Base-by-base conservation (phyloP, 1,284 basidiomycete genomes). In the Vanrija sp. region DNA sequence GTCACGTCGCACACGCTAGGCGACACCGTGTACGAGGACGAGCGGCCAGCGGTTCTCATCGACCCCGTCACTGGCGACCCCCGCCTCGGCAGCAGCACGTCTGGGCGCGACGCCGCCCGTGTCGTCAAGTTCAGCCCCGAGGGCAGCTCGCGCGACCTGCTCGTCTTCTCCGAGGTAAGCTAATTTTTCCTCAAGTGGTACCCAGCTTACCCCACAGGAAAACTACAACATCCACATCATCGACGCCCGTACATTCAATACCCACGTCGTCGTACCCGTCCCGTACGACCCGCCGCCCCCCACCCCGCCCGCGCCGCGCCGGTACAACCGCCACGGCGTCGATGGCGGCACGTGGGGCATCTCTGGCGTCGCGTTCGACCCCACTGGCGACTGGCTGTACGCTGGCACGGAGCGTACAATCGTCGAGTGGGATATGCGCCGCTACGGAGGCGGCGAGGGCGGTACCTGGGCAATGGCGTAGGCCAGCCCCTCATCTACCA, bases 111-210 rank as follows among this genome's bases (percentile, higher is more conserved):
- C 41, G 69, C 75, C 3, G 73, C 75, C 18, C 55, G 75, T 16
- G 75, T 74, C 2, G 73, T 76, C 49, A 76, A 76, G 51, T 76
- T 76, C 51, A 67, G 62, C 47, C 75, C 75, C 9, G 72, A 72
- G 49, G 75, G 75, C 20, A 65, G 63, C 42, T 49, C 51, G 8
- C 59, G 75, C 39, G 75, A 76, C 57, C 57, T 76, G 14, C 65
- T 76, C 59, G 73, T 75, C 4, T 76, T 76, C 48, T 67, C 69
- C 20, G 71, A 73, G 62, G 72, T 71, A 44, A 56, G 66, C 52
- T 20, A 5, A 27, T 6, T 8, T 18, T n/a, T n/a, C n/a, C n/a
- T n/a, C n/a, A n/a, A n/a, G n/a, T n/a, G n/a, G n/a, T n/a, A n/a
- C n/a, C n/a, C n/a, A 19, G n/a, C 20, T 24, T 49, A 37, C 25